Percentiles rank a stretch among this genome's conserved stretches.
Conservation (phyloP, 192 early-diverging fungal genomes). For the Backusella morwellensis region DNA sequence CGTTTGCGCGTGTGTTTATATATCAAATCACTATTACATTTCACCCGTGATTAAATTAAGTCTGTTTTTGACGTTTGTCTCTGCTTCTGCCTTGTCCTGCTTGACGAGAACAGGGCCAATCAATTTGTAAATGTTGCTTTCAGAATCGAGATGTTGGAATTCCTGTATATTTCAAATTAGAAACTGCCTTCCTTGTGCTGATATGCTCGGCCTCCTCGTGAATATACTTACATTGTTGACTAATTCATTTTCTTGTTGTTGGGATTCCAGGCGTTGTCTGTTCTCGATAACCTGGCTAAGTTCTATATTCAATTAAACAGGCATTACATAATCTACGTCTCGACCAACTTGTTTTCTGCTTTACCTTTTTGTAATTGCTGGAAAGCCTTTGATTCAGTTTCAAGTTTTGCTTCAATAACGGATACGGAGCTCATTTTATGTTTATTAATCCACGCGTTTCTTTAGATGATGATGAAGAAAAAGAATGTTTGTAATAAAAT, state of each 20-base stretch:
- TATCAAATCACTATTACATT: conserved; percentile 57
- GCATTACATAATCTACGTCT: background rate
- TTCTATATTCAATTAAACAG: conserved; percentile 47
- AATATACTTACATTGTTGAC: conserved; percentile 70
- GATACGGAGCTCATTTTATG: conserved; percentile 36
- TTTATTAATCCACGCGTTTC: background rate
- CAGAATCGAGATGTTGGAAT: conserved; percentile 79
- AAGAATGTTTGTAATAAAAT: background rate
- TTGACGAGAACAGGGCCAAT: conserved; percentile 95
- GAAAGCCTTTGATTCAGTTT: conserved; percentile 69
- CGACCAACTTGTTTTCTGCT: background rate
- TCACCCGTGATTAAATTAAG: conserved; percentile 87
- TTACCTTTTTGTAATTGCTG: conserved; percentile 72
- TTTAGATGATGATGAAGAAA: background rate
- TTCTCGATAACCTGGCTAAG: conserved; percentile 68
- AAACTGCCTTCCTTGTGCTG: background rate
- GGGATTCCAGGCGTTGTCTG: conserved; percentile 88
- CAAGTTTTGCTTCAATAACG: conserved; percentile 58
- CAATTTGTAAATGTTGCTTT: conserved; percentile 91
- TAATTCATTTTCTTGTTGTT: conserved; percentile 93
- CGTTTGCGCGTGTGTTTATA: background rate
- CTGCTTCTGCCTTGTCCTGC: conserved; percentile 87
- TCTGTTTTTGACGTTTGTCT: conserved; percentile 89
- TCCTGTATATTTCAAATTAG: conserved; percentile 55
- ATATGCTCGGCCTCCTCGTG: background rate